Evolutionary conservation across 2,329 filamentous ascomycete species (phyloP), one percentile per base, ranked within the genome.

Genomic region (Apiospora hydei): DNA sequence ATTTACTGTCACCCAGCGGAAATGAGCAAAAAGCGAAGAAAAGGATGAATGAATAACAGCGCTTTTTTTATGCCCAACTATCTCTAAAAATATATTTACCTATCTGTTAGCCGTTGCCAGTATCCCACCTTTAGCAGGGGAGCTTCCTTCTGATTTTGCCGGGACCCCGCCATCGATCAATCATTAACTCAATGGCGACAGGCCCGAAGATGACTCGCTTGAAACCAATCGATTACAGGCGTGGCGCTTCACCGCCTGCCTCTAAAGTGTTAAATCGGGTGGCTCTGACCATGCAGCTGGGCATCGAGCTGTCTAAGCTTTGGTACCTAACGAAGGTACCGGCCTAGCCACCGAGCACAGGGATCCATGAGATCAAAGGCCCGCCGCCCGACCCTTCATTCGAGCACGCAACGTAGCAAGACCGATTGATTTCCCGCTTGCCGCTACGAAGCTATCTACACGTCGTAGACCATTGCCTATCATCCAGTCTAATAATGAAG

Each of bases 401-500:
- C 10, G 11, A 51, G 49, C 49, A 24, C 24, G 30, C 34, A 41
- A 64, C 57, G 57, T 64, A 64, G 57, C 57, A 64, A 64, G 34
- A 41, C 57, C 57, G 53, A 64, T 21, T 21, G 53, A 64, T 18
- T 21, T 41, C 30, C 53, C 69, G 24, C 44, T 68, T 18, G 68
- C 69, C 64, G 67, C 57, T 34, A 64, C 57, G 34, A 64, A 64
- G 34, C 18, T 41, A 64, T 64, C 57, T 38, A 38, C 34, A 38
- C 13, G 24, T 13, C 47, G 21, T 26, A 67, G 75, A 73, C 74
- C 73, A 41, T 64, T 64, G 57, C 57, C n/a, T 64, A 41, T n/a
- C 18, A n/a, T 64, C 57, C 34, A 14, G 34, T 64, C 77, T 77
- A 78, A 74, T 73, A 78, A 82, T 82, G 79, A 78, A 75, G 76